phyloP scores from a whole-genome alignment of 2,329 filamentous ascomycete genomes.

The Cadophora malorum region DNA sequence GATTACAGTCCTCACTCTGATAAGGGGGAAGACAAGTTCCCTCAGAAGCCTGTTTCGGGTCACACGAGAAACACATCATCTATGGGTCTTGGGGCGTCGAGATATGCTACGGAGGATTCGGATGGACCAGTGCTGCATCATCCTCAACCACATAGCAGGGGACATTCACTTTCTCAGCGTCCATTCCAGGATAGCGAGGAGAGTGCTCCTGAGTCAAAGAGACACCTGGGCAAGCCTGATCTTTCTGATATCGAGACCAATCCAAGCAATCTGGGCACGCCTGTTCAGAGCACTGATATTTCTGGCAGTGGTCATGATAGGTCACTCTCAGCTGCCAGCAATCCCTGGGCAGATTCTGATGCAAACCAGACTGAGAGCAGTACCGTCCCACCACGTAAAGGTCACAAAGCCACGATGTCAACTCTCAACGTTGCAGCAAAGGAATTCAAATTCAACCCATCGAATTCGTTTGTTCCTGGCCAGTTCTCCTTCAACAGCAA shows the following conservation, averaged over 20 bases:
- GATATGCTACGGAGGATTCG: conserved; percentile 58
- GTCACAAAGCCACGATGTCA: conserved; percentile 74
- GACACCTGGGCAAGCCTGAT: conserved; percentile 49
- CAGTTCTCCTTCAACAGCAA: conserved; percentile 57
- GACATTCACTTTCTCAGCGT: conserved; percentile 73
- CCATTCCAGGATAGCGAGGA: conserved; percentile 66
- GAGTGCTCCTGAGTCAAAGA: conserved; percentile 39
- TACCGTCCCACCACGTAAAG: conserved; percentile 49
- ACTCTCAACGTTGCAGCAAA: conserved; percentile 89
- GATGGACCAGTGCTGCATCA: conserved; percentile 69
- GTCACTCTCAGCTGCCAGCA: conserved; percentile 62
- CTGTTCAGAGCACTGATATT: conserved; percentile 58
- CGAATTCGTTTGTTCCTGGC: conserved; percentile 55
- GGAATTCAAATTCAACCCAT: conserved; percentile 78
- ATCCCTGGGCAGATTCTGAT: conserved; percentile 65
- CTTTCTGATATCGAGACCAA: conserved; percentile 75
- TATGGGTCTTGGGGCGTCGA: conserved; percentile 43
- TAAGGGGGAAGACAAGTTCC: conserved; percentile 40
- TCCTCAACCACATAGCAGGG: conserved; percentile 75
- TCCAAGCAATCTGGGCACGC: conserved; percentile 73
- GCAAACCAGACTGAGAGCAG: conserved; percentile 49
- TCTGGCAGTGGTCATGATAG: conserved; percentile 58
- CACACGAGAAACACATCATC: conserved; percentile 38
- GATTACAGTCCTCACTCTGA: conserved; percentile 71
- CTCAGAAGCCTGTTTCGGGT: conserved; percentile 26